Evolutionary conservation across 768 basidiomycete species (phyloP).

Genomic region (Crucibulum laeve): DNA sequence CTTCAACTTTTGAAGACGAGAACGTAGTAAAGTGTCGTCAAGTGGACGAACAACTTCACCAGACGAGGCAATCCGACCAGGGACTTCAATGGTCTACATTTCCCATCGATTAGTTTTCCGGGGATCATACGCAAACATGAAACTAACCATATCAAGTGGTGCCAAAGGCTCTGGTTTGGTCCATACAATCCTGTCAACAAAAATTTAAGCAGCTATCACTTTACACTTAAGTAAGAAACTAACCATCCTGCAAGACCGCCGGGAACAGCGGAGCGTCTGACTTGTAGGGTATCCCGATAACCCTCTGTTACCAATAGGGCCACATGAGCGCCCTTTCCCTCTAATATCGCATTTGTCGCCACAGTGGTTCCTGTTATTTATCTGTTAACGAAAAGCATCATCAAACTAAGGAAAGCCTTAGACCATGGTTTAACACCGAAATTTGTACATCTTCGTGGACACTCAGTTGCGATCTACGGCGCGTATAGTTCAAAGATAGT

Average conservation of each 20-base stretch:
- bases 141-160: conserved; percentile 21
- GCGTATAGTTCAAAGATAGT: too few species aligned
- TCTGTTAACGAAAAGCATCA: too few species aligned
- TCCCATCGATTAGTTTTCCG: not conserved
- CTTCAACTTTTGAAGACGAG: conserved; percentile 14
- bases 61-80: conserved; percentile 20
- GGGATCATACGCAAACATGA: not conserved
- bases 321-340: conserved; percentile 21
- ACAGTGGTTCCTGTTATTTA: conserved; percentile 17
- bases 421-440: conserved; percentile 16
- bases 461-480: too few species aligned
- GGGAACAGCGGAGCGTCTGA: conserved; percentile 14
- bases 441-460: conserved; percentile 8
- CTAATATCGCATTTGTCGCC: conserved; percentile 25
- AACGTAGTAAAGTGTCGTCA: conserved; percentile 14
- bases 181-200: conserved; percentile 19
- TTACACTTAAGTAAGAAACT: conserved; percentile 4
- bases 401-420: not conserved
- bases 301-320: conserved; percentile 25
- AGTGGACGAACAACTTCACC: conserved; percentile 19
- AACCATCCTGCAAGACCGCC: conserved; percentile 19
- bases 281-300: conserved; percentile 14
- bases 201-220: conserved; percentile 4
- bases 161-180: conserved; percentile 22
- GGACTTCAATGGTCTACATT: conserved; percentile 20